Percentiles rank a stretch among this genome's conserved stretches.
Evolutionary conservation across 2,329 filamentous ascomycete species (phyloP).

Genomic region (Xylaria sp.): DNA sequence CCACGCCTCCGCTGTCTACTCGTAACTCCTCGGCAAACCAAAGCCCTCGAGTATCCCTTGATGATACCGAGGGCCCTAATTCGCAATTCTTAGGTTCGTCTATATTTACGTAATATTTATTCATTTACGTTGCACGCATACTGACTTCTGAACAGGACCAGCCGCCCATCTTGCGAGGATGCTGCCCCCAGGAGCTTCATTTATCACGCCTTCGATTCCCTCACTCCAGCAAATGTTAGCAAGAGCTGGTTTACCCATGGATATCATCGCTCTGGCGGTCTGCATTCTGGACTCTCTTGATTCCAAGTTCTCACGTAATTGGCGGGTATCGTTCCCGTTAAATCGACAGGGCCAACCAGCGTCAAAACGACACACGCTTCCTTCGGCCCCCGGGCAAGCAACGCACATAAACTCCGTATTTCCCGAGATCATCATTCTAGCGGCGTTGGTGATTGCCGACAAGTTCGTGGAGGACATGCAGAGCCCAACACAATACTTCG

Average conservation of each 20-base stretch:
- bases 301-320: slow-evolving; percentile 70
- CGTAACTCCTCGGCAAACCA: slow-evolving; percentile 57
- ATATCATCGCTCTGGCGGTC: slow-evolving; percentile 72
- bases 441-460: slow-evolving; percentile 70
- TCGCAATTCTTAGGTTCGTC: slow-evolving; percentile 56
- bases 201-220: slow-evolving; percentile 67
- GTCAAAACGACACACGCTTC: slow-evolving; percentile 59
- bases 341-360: slow-evolving; percentile 42
- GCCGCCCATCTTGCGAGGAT: slow-evolving; percentile 74
- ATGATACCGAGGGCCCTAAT: slow-evolving; percentile 59
- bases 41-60: slow-evolving; percentile 56
- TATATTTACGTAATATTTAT: background rate
- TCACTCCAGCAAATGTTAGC: slow-evolving; percentile 70
- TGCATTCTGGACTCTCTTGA: slow-evolving; percentile 74
- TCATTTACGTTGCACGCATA: slow-evolving; percentile 37
- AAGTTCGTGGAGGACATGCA: slow-evolving; percentile 73
- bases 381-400: slow-evolving; percentile 50
- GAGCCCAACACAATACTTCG: slow-evolving; percentile 64
- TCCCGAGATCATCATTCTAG: slow-evolving; percentile 72
- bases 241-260: slow-evolving; percentile 67
- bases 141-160: slow-evolving; percentile 60
- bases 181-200: slow-evolving; percentile 71
- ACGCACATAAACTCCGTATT: slow-evolving; percentile 70
- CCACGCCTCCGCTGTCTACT: slow-evolving; percentile 71
- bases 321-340: slow-evolving; percentile 70